Conservation (phyloP, 2,329 filamentous ascomycete species). For the Talaromyces piceae region DNA sequence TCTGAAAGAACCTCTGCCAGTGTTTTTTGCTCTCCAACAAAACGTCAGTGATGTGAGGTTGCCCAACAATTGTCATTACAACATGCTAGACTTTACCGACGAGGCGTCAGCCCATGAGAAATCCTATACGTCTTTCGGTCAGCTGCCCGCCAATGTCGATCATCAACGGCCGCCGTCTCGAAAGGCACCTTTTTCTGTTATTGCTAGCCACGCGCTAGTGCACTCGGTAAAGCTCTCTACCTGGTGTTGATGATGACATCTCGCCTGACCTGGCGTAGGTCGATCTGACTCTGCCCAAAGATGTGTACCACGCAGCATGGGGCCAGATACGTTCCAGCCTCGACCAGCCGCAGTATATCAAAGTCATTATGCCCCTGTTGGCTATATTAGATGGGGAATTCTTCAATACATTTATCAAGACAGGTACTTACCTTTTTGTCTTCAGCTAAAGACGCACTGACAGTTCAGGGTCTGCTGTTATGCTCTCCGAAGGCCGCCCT, state of each 20-base stretch:
- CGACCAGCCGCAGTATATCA: slow-evolving; percentile 49
- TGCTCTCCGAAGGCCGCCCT: slow-evolving; percentile 72
- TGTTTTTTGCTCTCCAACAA: no score
- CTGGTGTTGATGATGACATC: neutral
- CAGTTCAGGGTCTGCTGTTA: slow-evolving; percentile 61
- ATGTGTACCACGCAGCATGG: slow-evolving; percentile 49
- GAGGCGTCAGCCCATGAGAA: slow-evolving; percentile 43
- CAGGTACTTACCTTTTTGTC: slow-evolving; percentile 43
- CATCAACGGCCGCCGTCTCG: slow-evolving; percentile 62
- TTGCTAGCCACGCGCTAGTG: slow-evolving; percentile 58
- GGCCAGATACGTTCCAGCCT: slow-evolving; percentile 43
- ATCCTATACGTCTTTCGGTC: slow-evolving; percentile 66
- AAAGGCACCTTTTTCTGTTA: slow-evolving; percentile 66
- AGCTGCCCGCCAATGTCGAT: slow-evolving; percentile 61
- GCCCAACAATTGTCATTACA: slow-evolving; percentile 4
- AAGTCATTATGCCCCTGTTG: slow-evolving; percentile 64
- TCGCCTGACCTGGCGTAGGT: slow-evolving; percentile 17
- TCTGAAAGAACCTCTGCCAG: neutral
- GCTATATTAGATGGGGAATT: slow-evolving; percentile 68
- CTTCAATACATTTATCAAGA: slow-evolving; percentile 78
- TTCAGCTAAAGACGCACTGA: neutral
- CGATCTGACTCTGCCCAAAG: slow-evolving; percentile 65
- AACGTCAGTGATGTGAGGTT: no score
- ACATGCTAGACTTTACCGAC: slow-evolving; percentile 40
- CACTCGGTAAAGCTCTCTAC: slow-evolving; percentile 50